Percentiles rank a stretch among this genome's conserved stretches.
These are phyloP conservation scores for Pichia deserticola DNA, from an alignment of 805 yeast genomes.

Conservation along the genomic window DNA sequence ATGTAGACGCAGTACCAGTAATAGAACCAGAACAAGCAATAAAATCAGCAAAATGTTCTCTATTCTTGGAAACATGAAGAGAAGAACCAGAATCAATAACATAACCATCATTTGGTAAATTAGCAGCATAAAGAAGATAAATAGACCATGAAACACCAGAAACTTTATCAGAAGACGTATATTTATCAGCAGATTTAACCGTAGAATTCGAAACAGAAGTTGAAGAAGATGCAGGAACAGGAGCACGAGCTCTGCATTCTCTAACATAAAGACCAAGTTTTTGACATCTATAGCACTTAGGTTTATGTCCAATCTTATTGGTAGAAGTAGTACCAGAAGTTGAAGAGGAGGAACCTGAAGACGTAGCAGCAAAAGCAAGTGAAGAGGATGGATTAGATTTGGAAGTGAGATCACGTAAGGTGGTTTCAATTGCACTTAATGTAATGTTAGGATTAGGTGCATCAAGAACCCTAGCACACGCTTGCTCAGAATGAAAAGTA, in stretches of 20 bases:
- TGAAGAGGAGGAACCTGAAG: background rate
- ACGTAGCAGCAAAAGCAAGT: background rate
- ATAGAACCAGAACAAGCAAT: background rate
- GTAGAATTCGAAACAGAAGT: background rate
- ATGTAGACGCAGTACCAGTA: background rate
- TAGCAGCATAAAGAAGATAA: too few relatives aligned
- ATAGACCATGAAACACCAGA: background rate
- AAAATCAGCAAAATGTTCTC: background rate
- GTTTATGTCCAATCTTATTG: background rate
- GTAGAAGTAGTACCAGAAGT: background rate
- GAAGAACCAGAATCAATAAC: background rate
- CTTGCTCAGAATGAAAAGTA: conserved; percentile 1
- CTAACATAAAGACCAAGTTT: background rate
- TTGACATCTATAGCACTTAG: background rate
- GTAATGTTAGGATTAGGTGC: background rate
- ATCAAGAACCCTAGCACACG: background rate
- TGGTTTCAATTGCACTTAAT: too few relatives aligned
- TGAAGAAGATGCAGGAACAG: background rate
- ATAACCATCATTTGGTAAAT: background rate
- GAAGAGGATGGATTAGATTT: too few relatives aligned
- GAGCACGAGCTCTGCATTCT: background rate
- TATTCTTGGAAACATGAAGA: background rate
- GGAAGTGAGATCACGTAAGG: too few relatives aligned
- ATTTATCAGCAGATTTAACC: background rate
- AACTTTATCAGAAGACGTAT: background rate